Conservation (phyloP, 2,329 filamentous ascomycete species). For the Fusarium cyanostomum region DNA sequence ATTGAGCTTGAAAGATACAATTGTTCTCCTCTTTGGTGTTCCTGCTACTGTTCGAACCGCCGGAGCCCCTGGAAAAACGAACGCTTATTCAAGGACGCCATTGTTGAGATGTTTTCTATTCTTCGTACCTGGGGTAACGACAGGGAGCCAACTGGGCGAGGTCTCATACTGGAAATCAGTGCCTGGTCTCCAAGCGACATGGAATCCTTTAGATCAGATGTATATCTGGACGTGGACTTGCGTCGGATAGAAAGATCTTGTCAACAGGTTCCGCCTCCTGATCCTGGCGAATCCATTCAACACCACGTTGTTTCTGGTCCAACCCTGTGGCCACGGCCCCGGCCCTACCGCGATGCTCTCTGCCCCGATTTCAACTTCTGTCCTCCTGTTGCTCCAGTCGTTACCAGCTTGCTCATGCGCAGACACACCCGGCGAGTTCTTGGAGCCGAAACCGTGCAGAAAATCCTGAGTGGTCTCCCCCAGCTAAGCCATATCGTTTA, state of each 20-base stretch:
- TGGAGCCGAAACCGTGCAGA: not conserved
- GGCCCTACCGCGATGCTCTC: not conserved
- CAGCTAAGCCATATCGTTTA: not conserved
- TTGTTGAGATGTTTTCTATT: not conserved
- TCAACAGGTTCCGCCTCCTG: no score
- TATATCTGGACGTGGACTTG: not conserved
- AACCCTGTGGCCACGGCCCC: not conserved
- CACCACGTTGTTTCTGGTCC: no score
- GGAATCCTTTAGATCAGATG: not conserved
- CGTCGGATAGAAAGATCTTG: no score
- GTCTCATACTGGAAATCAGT: conserved; percentile 2
- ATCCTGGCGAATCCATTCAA: no score
- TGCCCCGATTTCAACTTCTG: not conserved
- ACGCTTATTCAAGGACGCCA: not conserved
- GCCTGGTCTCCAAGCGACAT: not conserved
- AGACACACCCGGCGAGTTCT: not conserved
- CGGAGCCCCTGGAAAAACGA: no score
- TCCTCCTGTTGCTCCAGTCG: not conserved
- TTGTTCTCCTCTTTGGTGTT: no score
- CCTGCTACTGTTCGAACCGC: no score
- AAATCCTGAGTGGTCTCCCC: not conserved
- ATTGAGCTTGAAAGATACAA: not conserved
- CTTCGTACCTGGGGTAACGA: not conserved
- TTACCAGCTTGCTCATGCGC: conserved; percentile 1
- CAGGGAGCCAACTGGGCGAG: not conserved